These are phyloP conservation scores for Suillus placidus DNA, from an alignment of 768 basidiomycete species.

Conservation along the genomic window DNA sequence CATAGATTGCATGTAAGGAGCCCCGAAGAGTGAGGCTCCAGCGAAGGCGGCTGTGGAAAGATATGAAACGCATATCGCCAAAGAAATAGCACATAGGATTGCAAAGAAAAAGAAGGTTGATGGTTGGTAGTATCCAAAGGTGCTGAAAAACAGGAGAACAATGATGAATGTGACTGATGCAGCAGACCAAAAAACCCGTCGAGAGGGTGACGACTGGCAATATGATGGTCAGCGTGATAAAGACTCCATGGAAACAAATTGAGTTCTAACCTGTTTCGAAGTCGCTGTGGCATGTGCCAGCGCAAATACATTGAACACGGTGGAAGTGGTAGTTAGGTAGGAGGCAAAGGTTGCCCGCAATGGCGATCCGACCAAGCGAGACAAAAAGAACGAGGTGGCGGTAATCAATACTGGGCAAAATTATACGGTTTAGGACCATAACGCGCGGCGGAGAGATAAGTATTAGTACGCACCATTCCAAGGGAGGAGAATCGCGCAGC, in stretches of 20 bases:
- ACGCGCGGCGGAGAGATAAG: neutral
- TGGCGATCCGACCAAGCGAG: slow-evolving; percentile 65
- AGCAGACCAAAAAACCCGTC: slow-evolving; percentile 49
- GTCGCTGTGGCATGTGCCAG: slow-evolving; percentile 76
- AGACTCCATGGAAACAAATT: neutral
- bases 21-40: slow-evolving; percentile 79
- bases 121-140: slow-evolving; percentile 56
- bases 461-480: slow-evolving; percentile 78
- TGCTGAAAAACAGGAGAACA: slow-evolving; percentile 64
- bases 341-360: slow-evolving; percentile 65
- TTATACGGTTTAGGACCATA: slow-evolving; percentile 8
- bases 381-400: slow-evolving; percentile 78
- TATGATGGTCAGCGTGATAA: slow-evolving; percentile 9
- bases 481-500: slow-evolving; percentile 80
- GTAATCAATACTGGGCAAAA: slow-evolving; percentile 75
- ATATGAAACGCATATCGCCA: slow-evolving; percentile 69
- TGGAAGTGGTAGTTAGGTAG: slow-evolving; percentile 65
- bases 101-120: slow-evolving; percentile 67
- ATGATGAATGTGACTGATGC: slow-evolving; percentile 32
- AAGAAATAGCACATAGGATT: slow-evolving; percentile 57
- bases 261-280: slow-evolving; percentile 59
- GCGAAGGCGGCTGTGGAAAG: slow-evolving; percentile 80
- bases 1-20: slow-evolving; percentile 68
- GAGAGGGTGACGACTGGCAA: slow-evolving; percentile 61
- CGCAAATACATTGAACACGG: slow-evolving; percentile 64